A percentile compares a stretch with the other conserved stretches of the same genome.
Evolutionary conservation across 768 basidiomycete genomes (phyloP).

Genomic region (Panaeolus papilionaceus): DNA sequence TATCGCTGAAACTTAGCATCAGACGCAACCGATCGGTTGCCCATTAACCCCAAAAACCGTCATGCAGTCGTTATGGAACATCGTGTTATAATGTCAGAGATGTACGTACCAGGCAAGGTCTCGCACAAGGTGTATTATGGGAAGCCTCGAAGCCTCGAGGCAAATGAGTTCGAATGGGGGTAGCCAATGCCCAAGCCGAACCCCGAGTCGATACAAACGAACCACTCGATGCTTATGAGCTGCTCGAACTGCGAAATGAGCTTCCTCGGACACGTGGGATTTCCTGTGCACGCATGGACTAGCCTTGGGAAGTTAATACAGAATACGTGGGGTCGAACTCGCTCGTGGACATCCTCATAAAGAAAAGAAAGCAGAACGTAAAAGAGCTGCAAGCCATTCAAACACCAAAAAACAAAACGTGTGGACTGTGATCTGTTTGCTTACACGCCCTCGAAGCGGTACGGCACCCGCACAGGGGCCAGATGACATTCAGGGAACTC

Average conservation of each 20-base stretch:
- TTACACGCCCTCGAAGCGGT: not conserved
- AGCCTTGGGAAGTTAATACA: not conserved
- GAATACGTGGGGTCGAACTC: not conserved
- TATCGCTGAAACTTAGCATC: not conserved
- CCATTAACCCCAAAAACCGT: not conserved
- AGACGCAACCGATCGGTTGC: not conserved
- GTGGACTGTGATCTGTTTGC: not conserved
- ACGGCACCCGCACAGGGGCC: not conserved
- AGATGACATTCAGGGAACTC: not conserved
- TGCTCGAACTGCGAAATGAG: not conserved
- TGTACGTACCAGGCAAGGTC: not conserved
- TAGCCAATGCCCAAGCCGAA: not conserved
- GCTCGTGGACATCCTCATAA: not conserved
- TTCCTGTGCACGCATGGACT: not conserved
- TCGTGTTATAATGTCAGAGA: not conserved
- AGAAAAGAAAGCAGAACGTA: not conserved
- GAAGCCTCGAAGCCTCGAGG: constrained; percentile 9
- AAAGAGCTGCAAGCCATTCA: not conserved
- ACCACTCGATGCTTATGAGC: constrained; percentile 4
- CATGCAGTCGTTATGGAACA: not conserved
- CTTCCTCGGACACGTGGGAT: constrained; percentile 11
- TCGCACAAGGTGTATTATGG: not conserved
- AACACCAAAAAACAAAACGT: constrained; percentile 7
- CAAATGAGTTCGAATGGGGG: not conserved
- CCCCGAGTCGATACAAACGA: not conserved